phyloP scores from a whole-genome alignment of 1,284 basidiomycete species.

The Ceratobasidium sp. region DNA sequence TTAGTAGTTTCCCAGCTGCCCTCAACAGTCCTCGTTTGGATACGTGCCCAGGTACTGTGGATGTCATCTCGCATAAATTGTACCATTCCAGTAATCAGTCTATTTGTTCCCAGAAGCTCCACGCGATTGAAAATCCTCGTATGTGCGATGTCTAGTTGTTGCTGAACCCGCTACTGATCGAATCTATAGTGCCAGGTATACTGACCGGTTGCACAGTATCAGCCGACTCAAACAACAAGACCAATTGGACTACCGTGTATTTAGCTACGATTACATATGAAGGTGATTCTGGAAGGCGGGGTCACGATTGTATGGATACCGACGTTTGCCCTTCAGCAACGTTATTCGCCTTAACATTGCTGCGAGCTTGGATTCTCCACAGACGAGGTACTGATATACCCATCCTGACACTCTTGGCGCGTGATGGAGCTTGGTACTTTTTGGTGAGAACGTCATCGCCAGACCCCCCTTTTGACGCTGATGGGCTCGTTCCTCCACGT shows the following conservation, averaged over 20 bases:
- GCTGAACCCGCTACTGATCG: neutral
- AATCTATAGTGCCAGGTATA: conserved; percentile 18
- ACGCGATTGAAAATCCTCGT: conserved; percentile 35
- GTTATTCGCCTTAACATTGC: conserved; percentile 26
- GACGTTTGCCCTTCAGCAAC: conserved; percentile 6
- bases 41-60: neutral
- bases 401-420: conserved; percentile 24
- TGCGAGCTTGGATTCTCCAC: conserved; percentile 22
- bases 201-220: conserved; percentile 34
- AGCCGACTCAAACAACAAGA: neutral
- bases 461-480: neutral
- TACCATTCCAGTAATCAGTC: neutral
- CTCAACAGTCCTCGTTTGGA: conserved; percentile 15
- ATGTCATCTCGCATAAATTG: no score
- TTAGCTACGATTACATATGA: no score
- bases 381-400: conserved; percentile 22
- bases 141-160: neutral
- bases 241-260: conserved; percentile 5
- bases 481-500: neutral
- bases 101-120: conserved; percentile 1
- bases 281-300: no score
- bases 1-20: conserved; percentile 35
- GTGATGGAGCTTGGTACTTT: conserved; percentile 43
- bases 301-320: conserved; percentile 4
- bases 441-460: conserved; percentile 1